Base-by-base conservation (phyloP, 176 grass and related monocot species). In the Carex kokanica region DNA sequence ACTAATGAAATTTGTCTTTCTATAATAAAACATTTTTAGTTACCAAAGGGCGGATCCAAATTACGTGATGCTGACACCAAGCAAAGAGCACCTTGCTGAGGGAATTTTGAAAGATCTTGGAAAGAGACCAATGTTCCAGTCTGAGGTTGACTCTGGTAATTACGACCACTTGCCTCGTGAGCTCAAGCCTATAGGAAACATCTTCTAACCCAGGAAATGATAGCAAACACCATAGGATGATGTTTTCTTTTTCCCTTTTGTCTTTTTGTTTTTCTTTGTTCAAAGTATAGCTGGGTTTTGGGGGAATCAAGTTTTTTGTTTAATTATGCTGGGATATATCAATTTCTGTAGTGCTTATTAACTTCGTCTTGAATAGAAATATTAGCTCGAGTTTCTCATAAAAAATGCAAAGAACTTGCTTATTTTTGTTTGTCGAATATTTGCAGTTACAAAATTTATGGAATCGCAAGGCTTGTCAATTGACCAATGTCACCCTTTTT, bases 1-100 rank as follows among this genome's bases (percentile, higher is more conserved):
- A 27, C 17, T 53, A 74, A 75, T 52, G 34, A 47, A 47, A 1
- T 51, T 15, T 0, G 29, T 54, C 20, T 29, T 53, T 45, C 40
- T 86, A 24, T 80, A 11, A 84, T 13, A 55, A 67, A 87, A 78
- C 17, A 20, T 9, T 64, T 87, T 78, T 84, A 95, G 92, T 86
- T 98, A 93, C 64, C 89, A 98, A 84, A 86, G 89, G 83, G 95
- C 92, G 0, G 95, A 98, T 87, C 91, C 89, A 6, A 98, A 98
- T 85, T 94, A 98, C 34, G 91, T 95, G 29, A 98, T 98, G 95
- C 53, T 98, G 82, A 91, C 95, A n/a, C 89, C 90, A n/a, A 98
- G 60, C 84, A 98, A 93, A 86, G 92, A 95, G 84, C 92, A 95
- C 75, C 69, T 98, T 61, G 95, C 92, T 65, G 84, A 87, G 32